Base-by-base conservation (phyloP, 306 rosid species). In the Potentilla sterilis region DNA sequence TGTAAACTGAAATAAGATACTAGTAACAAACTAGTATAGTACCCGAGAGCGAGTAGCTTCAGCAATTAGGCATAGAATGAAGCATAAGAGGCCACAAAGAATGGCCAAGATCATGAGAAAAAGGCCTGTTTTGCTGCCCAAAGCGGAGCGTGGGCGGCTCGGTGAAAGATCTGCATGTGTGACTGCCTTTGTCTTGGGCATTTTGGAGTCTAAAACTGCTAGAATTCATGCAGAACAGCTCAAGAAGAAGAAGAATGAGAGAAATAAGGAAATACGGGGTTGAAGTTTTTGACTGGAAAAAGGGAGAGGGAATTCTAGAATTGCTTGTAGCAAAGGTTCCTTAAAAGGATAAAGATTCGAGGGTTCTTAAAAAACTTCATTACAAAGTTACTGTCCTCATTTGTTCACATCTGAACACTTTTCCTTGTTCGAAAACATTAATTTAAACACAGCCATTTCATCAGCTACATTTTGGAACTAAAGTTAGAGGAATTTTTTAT, bases 11-110 rank as follows among this genome's bases (percentile, higher is more conserved):
- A 13, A 16, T 35, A 38, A 18, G 32, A n/a, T 43, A 1, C 4
- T 18, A 73, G 7, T 22, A 47, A 14, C 47, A 57, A 38, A 57
- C 3, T 32, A 9, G 73, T 79, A 90, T 16, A 11, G 74, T 83
- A 92, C 99, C 97, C 85, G 87, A 9, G 99, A 96, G 76, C 98
- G 99, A 2, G 96, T 89, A 74, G 93, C 88, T 83, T 96, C 99
- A 7, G 99, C 93, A 42, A 92, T 63, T 77, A 92, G 93, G 63
- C 97, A 96, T 2, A 96, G 86, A 80, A 91, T 61, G 96, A 96
- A 92, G 81, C 93, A 92, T 1, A 80, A 48, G 40, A 92, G 86
- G 77, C 99, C 99, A 24, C 81, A 81, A 14, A 96, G 85, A 54
- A 92, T 83, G 59, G 98, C 89, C 28, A 89, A 78, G 46, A 89